Evolutionary conservation across 2,329 filamentous ascomycete genomes (phyloP), one percentile per base, ranked within the genome.

Genomic region (Magnaporthales sp.): DNA sequence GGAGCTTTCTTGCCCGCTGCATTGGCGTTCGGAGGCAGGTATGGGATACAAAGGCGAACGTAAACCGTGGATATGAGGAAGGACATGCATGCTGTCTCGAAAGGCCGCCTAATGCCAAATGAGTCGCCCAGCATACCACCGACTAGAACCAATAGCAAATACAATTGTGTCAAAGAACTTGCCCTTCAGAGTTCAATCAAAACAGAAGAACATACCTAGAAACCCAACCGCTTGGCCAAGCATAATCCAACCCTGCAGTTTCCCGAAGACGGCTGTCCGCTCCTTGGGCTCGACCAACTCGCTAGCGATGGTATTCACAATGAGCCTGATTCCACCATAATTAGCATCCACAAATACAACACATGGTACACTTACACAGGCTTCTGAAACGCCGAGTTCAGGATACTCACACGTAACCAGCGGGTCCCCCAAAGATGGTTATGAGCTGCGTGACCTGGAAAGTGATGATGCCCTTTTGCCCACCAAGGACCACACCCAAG

Each of bases 391-490:
- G 11, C 10, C 31, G 7, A 24, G 11, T 27, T 15, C 15, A 19
- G 46, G 9, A n/a, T 32, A 68, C 77, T 69, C 66, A 80, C 77
- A 91, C 82, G 71, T 91, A 91, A 0, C 89, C 89, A 0, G 84
- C 84, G 0, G 89, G 89, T 0, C 89, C 89, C 0, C 89, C 89
- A 2, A 91, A 70, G 19, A 91, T 79, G 0, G 87, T 90, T 66
- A 91, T 88, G 19, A 88, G 76, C 76, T 92, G 89, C 0, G 85
- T 89, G 29, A 77, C 76, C 74, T 92, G 89, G 31, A 91, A 84
- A 30, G 91, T 87, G 15, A 86, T 76, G 71, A 91, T 90, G n/a
- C 89, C 89, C 0, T 78, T 69, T 2, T 77, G 77, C n/a, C 85
- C 85, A 1, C 89, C 89, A 0, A 84, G 79, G 30, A 84, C 76